Evolutionary conservation across 2,329 filamentous ascomycete species (phyloP).

Genomic region (Alternaria alternata): DNA sequence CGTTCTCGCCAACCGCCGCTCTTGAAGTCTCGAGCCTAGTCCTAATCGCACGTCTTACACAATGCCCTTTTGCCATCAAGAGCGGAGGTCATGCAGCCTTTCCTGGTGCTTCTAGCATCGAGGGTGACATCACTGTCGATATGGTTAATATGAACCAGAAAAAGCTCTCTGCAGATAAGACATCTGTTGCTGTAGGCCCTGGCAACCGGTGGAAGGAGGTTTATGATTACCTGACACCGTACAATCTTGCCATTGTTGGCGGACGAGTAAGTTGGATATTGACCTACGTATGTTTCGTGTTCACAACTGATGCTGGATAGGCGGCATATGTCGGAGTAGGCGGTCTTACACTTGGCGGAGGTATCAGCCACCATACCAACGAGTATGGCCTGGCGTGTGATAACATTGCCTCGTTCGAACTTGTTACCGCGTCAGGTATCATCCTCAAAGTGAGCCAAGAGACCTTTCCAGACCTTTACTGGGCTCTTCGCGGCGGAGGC

Average conservation of each 20-base stretch:
- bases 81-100: constrained; percentile 55
- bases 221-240: constrained; percentile 36
- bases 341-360: constrained; percentile 34
- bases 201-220: constrained; percentile 48
- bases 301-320: not conserved
- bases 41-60: constrained; percentile 25
- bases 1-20: constrained; percentile 23
- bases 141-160: constrained; percentile 46
- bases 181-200: constrained; percentile 37
- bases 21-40: constrained; percentile 24
- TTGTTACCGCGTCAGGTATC: constrained; percentile 30
- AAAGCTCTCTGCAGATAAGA: constrained; percentile 33
- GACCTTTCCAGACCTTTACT: constrained; percentile 51
- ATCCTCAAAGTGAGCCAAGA: constrained; percentile 25
- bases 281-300: not conserved
- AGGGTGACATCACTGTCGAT: constrained; percentile 55
- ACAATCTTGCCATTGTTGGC: constrained; percentile 37
- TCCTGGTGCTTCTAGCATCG: constrained; percentile 52
- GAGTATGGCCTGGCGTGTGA: constrained; percentile 37
- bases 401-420: constrained; percentile 46
- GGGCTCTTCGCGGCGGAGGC: constrained; percentile 47
- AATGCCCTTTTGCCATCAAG: constrained; percentile 53
- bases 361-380: constrained; percentile 11
- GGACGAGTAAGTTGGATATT: constrained; percentile 30
- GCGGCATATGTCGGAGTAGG: constrained; percentile 29